Conservation (phyloP, 495 filamentous ascomycete species). For the Penicillium fimorum region DNA sequence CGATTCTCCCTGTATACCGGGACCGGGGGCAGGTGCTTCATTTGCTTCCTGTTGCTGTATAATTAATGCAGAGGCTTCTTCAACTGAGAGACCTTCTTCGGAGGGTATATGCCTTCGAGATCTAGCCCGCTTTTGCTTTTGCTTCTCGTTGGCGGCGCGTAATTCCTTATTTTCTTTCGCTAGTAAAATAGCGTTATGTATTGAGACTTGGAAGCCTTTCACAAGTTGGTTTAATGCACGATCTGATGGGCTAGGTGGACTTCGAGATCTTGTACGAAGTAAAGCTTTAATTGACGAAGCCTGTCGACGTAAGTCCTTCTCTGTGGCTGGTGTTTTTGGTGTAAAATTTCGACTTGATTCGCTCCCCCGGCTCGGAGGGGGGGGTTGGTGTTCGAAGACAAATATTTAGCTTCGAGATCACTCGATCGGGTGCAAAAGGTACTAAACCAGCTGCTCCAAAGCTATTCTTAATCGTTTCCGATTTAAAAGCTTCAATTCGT, state of each 20-base stretch:
- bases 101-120: background rate
- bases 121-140: background rate
- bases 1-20: too few species aligned
- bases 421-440: slow-evolving; percentile 2
- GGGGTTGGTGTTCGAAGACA: slow-evolving; percentile 5
- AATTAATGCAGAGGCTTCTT: too few species aligned
- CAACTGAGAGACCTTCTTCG: background rate
- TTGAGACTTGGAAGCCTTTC: background rate
- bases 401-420: slow-evolving; percentile 9
- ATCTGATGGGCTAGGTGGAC: too few species aligned
- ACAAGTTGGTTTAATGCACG: background rate
- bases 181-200: too few species aligned
- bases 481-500: too few species aligned
- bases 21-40: too few species aligned
- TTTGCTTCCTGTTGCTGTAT: too few species aligned
- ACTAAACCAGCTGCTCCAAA: slow-evolving; percentile 7
- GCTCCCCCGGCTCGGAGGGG: background rate
- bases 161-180: background rate
- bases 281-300: background rate
- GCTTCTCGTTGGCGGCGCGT: background rate
- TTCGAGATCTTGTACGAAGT: background rate
- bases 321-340: too few species aligned
- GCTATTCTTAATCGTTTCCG: background rate
- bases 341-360: too few species aligned
- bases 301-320: background rate